These are phyloP conservation scores for Aspergillus eucalypticola DNA, from an alignment of 2,329 filamentous ascomycete genomes.

Conservation along the genomic window DNA sequence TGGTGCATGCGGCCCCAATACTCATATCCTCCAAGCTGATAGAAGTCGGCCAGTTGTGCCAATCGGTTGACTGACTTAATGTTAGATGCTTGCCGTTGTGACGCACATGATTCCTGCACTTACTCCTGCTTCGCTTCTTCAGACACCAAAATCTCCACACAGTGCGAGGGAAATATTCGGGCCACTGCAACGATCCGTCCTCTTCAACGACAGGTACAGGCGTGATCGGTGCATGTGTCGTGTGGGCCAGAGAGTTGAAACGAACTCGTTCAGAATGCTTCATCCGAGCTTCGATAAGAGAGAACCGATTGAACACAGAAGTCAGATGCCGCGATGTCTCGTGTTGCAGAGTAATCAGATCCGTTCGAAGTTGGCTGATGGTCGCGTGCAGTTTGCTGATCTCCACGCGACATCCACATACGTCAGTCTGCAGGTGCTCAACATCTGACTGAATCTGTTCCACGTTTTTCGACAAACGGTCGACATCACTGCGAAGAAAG, in stretches of 20 bases:
- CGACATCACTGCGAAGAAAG: slow-evolving; percentile 39
- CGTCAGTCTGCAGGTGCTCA: slow-evolving; percentile 36
- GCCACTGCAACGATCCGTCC: slow-evolving; percentile 39
- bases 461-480: slow-evolving; percentile 40
- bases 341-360: slow-evolving; percentile 37
- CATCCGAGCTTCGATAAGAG: slow-evolving; percentile 36
- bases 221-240: slow-evolving; percentile 39
- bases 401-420: slow-evolving; percentile 37
- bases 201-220: slow-evolving; percentile 37
- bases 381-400: slow-evolving; percentile 39
- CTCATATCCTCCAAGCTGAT: slow-evolving; percentile 41
- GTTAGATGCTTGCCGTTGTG: slow-evolving; percentile 10
- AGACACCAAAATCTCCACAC: slow-evolving; percentile 47
- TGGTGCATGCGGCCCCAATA: slow-evolving; percentile 41
- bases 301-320: slow-evolving; percentile 31
- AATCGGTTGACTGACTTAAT: slow-evolving; percentile 38
- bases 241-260: slow-evolving; percentile 44
- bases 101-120: slow-evolving; percentile 20
- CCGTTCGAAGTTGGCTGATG: slow-evolving; percentile 39
- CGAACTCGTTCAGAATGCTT: slow-evolving; percentile 39
- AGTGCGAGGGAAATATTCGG: slow-evolving; percentile 40
- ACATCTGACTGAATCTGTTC: slow-evolving; percentile 39
- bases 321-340: slow-evolving; percentile 35
- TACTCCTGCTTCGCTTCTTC: slow-evolving; percentile 43
- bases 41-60: slow-evolving; percentile 43